Conservation (phyloP, 257 asterid genomes). For the Anisodus acutangulus region DNA sequence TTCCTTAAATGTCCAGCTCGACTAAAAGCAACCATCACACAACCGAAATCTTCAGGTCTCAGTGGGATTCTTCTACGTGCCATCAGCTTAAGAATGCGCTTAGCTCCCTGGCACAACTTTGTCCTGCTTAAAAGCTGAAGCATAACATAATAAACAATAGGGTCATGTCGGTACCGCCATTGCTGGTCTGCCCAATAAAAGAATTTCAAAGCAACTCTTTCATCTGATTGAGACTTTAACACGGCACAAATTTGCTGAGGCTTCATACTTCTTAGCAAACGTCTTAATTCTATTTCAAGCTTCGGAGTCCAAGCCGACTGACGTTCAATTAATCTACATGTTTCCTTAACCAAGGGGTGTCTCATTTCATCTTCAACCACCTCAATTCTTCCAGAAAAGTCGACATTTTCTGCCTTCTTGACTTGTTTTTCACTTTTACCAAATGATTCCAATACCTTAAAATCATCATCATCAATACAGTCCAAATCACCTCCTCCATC, state of each 20-base stretch:
- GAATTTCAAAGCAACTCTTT: conserved; percentile 78
- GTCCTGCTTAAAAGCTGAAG: conserved; percentile 79
- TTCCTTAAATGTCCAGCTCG: conserved; percentile 88
- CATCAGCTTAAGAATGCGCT: conserved; percentile 80
- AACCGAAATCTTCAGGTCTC: conserved; percentile 76
- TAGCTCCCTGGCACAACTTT: conserved; percentile 91
- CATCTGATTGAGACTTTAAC: conserved; percentile 71
- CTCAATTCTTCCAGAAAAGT: conserved; percentile 42
- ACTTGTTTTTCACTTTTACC: conserved; percentile 37
- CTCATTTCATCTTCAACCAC: conserved; percentile 63
- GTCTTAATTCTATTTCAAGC: conserved; percentile 73
- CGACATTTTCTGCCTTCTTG: conserved; percentile 30
- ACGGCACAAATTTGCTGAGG: conserved; percentile 85
- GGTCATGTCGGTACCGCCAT: conserved; percentile 85
- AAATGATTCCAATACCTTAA: conserved; percentile 61
- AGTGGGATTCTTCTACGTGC: conserved; percentile 57
- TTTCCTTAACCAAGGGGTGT: conserved; percentile 85
- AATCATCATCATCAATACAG: conserved; percentile 55
- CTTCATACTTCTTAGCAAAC: conserved; percentile 63
- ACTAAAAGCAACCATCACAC: conserved; percentile 91
- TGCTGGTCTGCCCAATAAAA: conserved; percentile 93
- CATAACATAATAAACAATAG: conserved; percentile 71
- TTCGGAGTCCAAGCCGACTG: conserved; percentile 70
- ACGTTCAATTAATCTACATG: conserved; percentile 64
- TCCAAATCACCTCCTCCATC: conserved; percentile 39